Percentiles rank a stretch among this genome's conserved stretches.
Conservation (phyloP, 163 green algal genomes). For the Botryococcus braunii region DNA sequence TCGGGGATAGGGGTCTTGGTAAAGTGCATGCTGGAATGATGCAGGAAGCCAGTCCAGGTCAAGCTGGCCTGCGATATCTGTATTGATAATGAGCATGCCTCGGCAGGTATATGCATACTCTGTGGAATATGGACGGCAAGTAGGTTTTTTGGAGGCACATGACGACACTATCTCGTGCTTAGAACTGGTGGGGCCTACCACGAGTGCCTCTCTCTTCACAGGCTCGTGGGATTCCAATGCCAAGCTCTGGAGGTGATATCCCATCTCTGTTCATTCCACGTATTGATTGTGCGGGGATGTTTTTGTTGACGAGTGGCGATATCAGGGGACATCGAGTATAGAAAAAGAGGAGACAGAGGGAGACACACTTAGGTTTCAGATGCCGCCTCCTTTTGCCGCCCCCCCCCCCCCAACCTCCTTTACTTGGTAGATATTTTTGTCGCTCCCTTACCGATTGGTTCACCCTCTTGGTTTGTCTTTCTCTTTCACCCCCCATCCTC, state of each 20-base stretch:
- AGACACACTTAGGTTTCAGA: background rate
- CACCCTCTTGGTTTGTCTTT: too few relatives aligned
- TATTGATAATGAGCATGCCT: background rate
- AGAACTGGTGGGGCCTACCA: conserved; percentile 3
- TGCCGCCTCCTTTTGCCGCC: background rate
- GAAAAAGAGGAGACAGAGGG: background rate
- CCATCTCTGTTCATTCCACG: background rate
- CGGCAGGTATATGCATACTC: conserved; percentile 52
- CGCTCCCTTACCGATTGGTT: too few relatives aligned
- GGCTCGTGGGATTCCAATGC: conserved; percentile 65
- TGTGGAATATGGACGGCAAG: conserved; percentile 32
- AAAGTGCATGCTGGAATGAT: background rate
- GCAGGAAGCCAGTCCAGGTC: background rate
- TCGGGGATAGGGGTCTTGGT: background rate
- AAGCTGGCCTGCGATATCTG: background rate
- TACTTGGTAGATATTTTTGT: too few relatives aligned
- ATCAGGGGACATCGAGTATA: background rate
- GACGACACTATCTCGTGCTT: conserved; percentile 56
- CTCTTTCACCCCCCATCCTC: too few relatives aligned
- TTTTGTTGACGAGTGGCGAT: background rate
- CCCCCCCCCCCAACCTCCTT: background rate
- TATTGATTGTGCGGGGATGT: background rate
- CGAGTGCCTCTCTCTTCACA: conserved; percentile 25
- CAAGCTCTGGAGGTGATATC: conserved; percentile 42
- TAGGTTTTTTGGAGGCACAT: conserved; percentile 53